Base-by-base conservation (phyloP, 148 eudicot genomes). In the Cornus florida region DNA sequence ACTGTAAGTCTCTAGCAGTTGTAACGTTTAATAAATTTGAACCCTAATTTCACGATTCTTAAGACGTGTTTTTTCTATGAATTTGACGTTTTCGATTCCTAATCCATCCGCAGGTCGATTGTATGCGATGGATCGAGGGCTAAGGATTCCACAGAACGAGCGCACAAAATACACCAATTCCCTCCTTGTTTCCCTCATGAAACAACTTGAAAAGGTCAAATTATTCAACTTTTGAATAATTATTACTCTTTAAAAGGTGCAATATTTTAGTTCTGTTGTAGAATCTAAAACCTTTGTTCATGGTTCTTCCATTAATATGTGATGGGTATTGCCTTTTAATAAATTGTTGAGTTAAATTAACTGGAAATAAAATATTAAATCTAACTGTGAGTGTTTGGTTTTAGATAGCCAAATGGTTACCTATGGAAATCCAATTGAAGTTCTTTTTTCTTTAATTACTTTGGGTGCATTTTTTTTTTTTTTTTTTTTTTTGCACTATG, bases 71-170 rank as follows among this genome's bases (percentile, higher is more conserved):
- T 48, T 53, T 53, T 60, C 67, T 31, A 6, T 64, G 70, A 41
- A 8, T 75, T 81, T 24, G 57, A 60, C 46, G 14, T 32, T 0
- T 56, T 67, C 72, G 10, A 64, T 17, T 28, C 72, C 24, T 74
- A 64, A 67, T 50, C 20, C 53, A 66, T 80, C 64, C 28, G 35
- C 84, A 96, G 99, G 99, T 87, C 92, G 99, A 80, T 89, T 96
- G 86, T 94, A 96, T 77, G 99, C 98, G 68, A 96, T 96, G 98
- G 99, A 96, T 75, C 86, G 95, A 80, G 99, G 99, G 57, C 79
- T 97, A 79, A 92, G 82, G 89, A 88, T 97, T 80, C 97, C 98
- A 3, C 87, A 82, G 75, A 90, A 60, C 69, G 97, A 89, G 70
- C 93, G 98, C n/a, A 97, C 98, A 17, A 90, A 92, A 79, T 90